Base-by-base conservation (phyloP, 345 rosid species). In the Brassica carinata region DNA sequence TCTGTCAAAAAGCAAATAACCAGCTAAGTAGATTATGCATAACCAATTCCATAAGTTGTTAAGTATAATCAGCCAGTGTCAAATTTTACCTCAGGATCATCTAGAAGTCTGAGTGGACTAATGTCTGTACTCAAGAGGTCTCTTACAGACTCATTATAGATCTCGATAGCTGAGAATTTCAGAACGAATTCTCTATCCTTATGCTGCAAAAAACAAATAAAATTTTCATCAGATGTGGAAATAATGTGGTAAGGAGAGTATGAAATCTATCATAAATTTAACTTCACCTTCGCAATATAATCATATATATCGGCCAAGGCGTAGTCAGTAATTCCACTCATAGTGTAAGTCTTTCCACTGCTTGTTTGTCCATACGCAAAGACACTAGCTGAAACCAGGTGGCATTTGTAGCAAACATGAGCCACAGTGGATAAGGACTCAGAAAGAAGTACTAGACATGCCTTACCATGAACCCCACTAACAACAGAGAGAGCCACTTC, bases 311-410 rank as follows among this genome's bases (percentile, higher is more conserved):
- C 97, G 15, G 91, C 87, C 82, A 95, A 82, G 68, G 89, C 75
- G 69, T 84, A 89, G 71, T 90, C 96, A 17, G 97, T 95, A 34
- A 95, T 86, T 67, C 98, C 98, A 77, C 79, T 79, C 99, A 93
- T 95, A 31, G 98, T 95, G 83, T 87, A 95, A 5, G 97, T 95
- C 85, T 95, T 93, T 81, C 99, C 99, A 69, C 98, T 90, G 78
- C 98, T 95, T 67, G 98, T 95, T 90, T 95, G 99, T 79, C 99
- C 99, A 80, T 95, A 95, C 34, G 98, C 97, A 83, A 95, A 95
- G 77, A 91, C 90, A 82, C 98, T 93, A 13, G 98, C 99, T 95
- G 88, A 77, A 87, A 81, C 77, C 79, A 34, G 33, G 43, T 79
- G 58, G 65, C 66, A 59, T 18, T 13, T 19, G 63, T 27, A 43